Evolutionary conservation across 345 rosid genomes (phyloP).

Genomic region (Bretschneidera sinensis): DNA sequence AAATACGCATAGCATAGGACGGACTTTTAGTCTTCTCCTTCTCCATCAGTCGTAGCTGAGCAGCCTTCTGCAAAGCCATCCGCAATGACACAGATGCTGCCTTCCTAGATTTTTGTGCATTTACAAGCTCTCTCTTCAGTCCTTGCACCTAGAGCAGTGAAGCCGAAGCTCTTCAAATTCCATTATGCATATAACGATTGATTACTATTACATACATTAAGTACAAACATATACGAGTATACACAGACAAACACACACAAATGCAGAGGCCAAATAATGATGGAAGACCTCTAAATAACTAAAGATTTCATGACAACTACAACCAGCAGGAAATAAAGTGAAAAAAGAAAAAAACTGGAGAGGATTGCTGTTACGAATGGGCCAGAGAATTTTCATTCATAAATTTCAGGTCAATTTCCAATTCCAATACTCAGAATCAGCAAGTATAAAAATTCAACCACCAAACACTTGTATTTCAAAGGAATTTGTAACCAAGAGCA

Average conservation of each 20-base stretch:
- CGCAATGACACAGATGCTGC: slow-evolving; percentile 74
- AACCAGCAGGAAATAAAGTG: neutral
- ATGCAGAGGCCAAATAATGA: neutral
- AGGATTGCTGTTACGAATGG: neutral
- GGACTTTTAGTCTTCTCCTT: slow-evolving; percentile 98
- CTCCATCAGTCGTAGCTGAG: slow-evolving; percentile 82
- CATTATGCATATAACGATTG: neutral
- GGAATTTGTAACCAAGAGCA: neutral
- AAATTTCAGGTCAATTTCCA: neutral
- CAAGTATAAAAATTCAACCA: neutral
- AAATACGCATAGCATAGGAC: slow-evolving; percentile 95
- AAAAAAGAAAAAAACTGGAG: neutral
- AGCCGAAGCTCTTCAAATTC: neutral
- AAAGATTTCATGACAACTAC: neutral
- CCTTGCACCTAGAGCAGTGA: slow-evolving; percentile 65
- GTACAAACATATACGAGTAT: too few species aligned
- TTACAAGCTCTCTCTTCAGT: slow-evolving; percentile 67
- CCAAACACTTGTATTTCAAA: neutral
- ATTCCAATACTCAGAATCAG: neutral
- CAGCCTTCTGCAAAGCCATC: slow-evolving; percentile 83
- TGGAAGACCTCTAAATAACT: neutral
- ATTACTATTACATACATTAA: too few species aligned
- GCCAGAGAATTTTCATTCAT: neutral
- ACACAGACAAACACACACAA: too few species aligned
- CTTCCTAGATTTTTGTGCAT: slow-evolving; percentile 73